Base-by-base conservation (phyloP, 129 eudicot species). In the Flaveria linearis region DNA sequence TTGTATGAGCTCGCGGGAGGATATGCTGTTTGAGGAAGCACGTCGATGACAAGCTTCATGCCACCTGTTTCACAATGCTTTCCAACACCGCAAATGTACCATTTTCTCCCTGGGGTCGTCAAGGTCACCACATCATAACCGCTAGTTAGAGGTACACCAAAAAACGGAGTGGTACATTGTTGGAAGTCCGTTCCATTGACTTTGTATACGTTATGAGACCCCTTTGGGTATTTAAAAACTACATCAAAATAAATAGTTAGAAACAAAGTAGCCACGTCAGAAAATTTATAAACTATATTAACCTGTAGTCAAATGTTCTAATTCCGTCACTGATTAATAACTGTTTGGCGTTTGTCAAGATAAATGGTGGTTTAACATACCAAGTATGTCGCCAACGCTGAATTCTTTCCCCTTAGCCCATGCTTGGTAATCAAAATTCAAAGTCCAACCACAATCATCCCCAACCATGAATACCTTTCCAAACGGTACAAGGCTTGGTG, bases 381-480 rank as follows among this genome's bases (percentile, higher is more conserved):
- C 69, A 28, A 79, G 80, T 18, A 25, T 75, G 51, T 79, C 84
- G 28, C 87, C 87, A 7, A 80, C 78, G 42, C 7, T 30, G 43
- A 84, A 84, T 1, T 53, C 22, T 45, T 83, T 79, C 13, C 86
- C 86, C 9, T 6, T 25, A 18, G 83, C 81, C 87, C 87, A 83
- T 2, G 69, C 67, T 26, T 57, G 65, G 56, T 83, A 83, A 74
- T 83, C 69, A 5, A 63, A 62, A 36, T 63, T 63, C 22, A 63
- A n/a, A 30, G 69, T 63, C 69, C 69, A 63, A 7, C 69, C 69
- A 30, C 18, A 5, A 36, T 63, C 69, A 16, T 63, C 69, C 15
- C 69, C 69, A 5, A 63, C 69, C 22, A 63, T 6, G 69, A 63
- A 28, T 23, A 33, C 23, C 0, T 63, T 33, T 30, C 69, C 69